phyloP scores from a whole-genome alignment of 169 alveolate species.

The Theileria orientalis region DNA sequence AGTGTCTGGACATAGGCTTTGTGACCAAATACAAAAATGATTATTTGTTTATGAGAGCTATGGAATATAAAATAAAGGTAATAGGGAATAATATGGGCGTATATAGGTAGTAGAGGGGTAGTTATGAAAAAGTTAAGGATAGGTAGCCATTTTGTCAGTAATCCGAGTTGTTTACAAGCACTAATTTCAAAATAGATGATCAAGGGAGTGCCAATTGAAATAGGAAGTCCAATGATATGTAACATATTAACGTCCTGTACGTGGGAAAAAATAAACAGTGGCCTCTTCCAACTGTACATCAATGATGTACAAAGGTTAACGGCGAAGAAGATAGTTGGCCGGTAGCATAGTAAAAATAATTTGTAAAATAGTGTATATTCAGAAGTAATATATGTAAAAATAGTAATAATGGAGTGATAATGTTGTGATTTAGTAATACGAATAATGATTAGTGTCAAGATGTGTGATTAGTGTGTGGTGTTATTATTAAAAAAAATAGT shows the following conservation, averaged over 20 bases:
- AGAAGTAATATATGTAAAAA: not conserved
- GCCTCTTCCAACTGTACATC: conserved; percentile 48
- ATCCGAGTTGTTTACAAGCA: not conserved
- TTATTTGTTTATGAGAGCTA: conserved; percentile 86
- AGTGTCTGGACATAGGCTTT: conserved; percentile 25
- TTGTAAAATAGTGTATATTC: not conserved
- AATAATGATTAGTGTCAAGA: not conserved
- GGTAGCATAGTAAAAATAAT: not conserved
- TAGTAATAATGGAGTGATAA: too few relatives aligned
- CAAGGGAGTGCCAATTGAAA: conserved; percentile 69
- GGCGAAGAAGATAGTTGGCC: not conserved
- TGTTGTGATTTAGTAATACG: not conserved
- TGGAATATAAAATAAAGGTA: conserved; percentile 81
- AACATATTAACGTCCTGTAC: conserved; percentile 84
- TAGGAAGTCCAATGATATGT: conserved; percentile 91
- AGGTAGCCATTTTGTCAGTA: not conserved
- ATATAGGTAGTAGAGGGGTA: too few relatives aligned
- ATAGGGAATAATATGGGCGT: conserved; percentile 54
- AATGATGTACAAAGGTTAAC: conserved; percentile 30
- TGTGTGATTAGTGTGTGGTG: not conserved
- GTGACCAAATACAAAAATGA: conserved; percentile 63
- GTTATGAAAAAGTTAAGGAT: too few relatives aligned
- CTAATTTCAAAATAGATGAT: conserved; percentile 5
- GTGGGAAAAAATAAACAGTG: conserved; percentile 62
- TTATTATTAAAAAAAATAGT: not conserved